Percentiles rank a stretch among this genome's conserved stretches.
phyloP scores from a whole-genome alignment of 768 basidiomycete genomes.

The Candolleomyces aberdarensis region DNA sequence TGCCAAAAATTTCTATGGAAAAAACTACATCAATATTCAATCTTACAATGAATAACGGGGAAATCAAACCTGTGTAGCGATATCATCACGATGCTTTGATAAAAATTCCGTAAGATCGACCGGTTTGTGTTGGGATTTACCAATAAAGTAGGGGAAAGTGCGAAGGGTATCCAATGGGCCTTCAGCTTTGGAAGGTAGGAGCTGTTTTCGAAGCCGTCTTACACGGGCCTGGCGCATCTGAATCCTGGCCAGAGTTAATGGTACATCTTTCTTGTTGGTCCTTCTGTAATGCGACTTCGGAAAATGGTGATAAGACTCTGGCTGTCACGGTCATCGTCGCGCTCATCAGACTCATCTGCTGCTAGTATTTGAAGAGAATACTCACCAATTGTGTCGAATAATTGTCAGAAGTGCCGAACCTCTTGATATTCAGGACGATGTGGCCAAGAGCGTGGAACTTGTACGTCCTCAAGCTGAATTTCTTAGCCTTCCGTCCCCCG shows the following conservation, averaged over 20 bases:
- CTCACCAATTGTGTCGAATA: slow-evolving; percentile 40
- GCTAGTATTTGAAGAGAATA: slow-evolving; percentile 31
- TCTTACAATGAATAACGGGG: neutral
- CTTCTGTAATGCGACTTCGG: neutral
- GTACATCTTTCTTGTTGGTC: neutral
- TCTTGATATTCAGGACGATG: slow-evolving; percentile 25
- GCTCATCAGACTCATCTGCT: slow-evolving; percentile 21
- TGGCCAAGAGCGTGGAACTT: slow-evolving; percentile 40
- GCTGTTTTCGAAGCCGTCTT: neutral
- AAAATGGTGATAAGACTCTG: neutral
- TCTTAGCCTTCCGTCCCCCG: slow-evolving; percentile 16
- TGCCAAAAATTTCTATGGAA: slow-evolving; percentile 21
- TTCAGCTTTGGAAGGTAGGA: neutral
- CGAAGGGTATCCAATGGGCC: neutral
- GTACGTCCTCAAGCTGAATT: slow-evolving; percentile 29
- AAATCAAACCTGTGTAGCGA: neutral
- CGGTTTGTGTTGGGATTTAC: neutral
- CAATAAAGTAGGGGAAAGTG: neutral
- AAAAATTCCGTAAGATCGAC: neutral
- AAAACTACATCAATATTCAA: too few species aligned
- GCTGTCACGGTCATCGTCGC: neutral
- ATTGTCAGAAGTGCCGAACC: slow-evolving; percentile 34
- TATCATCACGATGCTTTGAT: neutral
- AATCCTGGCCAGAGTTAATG: neutral
- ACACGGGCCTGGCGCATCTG: slow-evolving; percentile 1